Conservation (phyloP, 345 rosid species). For the Abelmoschus esculentus region DNA sequence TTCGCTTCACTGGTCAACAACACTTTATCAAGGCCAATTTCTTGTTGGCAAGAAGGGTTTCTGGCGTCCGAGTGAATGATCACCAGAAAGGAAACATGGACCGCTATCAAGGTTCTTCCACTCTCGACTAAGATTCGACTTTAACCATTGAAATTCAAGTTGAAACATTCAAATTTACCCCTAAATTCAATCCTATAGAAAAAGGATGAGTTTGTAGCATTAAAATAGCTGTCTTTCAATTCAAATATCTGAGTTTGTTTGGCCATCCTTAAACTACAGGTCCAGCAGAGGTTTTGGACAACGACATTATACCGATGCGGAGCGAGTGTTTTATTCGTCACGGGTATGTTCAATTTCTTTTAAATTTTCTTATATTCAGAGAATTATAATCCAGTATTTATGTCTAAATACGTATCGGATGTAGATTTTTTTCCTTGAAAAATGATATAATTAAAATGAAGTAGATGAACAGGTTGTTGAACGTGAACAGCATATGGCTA, state of each 20-base stretch:
- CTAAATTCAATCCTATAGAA: not conserved
- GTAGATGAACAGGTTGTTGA: not conserved
- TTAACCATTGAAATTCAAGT: not conserved
- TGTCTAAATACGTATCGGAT: not conserved
- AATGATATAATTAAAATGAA: not conserved
- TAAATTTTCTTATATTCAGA: no score
- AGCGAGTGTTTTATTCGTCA: not conserved
- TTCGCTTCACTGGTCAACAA: slow-evolving; percentile 67
- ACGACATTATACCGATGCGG: not conserved
- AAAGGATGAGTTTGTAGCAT: not conserved
- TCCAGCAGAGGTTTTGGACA: not conserved
- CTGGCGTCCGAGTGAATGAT: slow-evolving; percentile 55
- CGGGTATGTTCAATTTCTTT: not conserved
- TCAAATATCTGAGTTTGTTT: not conserved
- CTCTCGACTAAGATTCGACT: not conserved
- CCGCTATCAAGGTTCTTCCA: not conserved
- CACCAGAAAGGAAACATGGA: not conserved
- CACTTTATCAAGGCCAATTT: slow-evolving; percentile 50
- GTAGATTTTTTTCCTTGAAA: not conserved
- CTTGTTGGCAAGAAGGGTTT: slow-evolving; percentile 63
- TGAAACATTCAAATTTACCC: not conserved
- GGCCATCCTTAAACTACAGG: not conserved
- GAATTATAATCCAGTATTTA: not conserved
- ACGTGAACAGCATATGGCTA: no score
- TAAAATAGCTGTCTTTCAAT: not conserved